Evolutionary conservation across 345 rosid genomes (phyloP), one percentile per base, ranked within the genome.

Genomic region (Physaria fendleri): DNA sequence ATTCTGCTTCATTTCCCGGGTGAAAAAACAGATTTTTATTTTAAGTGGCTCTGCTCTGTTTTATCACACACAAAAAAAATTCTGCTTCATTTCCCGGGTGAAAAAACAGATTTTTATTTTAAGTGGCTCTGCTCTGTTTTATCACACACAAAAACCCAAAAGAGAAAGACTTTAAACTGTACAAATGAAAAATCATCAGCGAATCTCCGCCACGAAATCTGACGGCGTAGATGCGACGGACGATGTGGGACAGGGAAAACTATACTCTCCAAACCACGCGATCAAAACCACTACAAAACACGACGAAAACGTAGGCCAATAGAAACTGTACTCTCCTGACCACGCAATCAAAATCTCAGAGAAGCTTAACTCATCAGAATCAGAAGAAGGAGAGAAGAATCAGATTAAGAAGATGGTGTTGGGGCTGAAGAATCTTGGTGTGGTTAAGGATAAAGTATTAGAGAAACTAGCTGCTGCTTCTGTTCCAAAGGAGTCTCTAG

Each of bases 381-480:
- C 11, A 28, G 14, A 5, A 46, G 37, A 15, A 16, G 44, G 44
- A 6, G 65, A 46, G 42, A 43, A 56, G 33, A 30, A 46, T 68
- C 56, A 34, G 24, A 42, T 10, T 23, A 60, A 14, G 65, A 72
- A 30, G 59, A 48, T 66, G 27, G 24, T 50, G 40, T 38, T 50
- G 40, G 68, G 76, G n/a, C 0, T 76, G 66, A 70, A 76, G 63
- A 74, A 62, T 44, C 50, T 81, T 13, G 73, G 71, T 11, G 13
- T 32, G 23, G 71, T 81, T 4, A 81, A 78, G 56, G 85, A 78
- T 33, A 66, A 34, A 71, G 78, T 78, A 2, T 20, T 78, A 47
- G 81, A 66, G 62, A 81, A 81, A 56, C 59, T 81, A 29, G 69
- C 62, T 0, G 75, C 78, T 8, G 79, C 85, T 33, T 14, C 79